Percentiles rank a stretch among this genome's conserved stretches.
These are phyloP conservation scores for Phytophthora sojae DNA, from an alignment of 352 stramenopile species.

Conservation along the genomic window DNA sequence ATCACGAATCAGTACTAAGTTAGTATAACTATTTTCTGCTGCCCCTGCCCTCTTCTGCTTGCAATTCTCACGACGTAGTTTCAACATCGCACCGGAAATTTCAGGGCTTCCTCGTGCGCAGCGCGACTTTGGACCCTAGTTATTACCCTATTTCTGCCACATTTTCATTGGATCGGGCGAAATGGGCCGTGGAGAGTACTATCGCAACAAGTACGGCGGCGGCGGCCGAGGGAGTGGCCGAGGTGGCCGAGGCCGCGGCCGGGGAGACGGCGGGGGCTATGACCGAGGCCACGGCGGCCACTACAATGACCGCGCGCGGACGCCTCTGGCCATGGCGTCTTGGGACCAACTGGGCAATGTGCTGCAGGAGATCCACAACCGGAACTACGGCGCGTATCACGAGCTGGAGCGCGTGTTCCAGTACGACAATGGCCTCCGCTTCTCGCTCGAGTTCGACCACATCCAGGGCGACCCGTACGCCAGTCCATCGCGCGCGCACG, in stretches of 20 bases:
- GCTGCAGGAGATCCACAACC: constrained; percentile 65
- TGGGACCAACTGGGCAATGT: constrained; percentile 61
- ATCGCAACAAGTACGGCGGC: constrained; percentile 90
- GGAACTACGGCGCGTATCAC: constrained; percentile 90
- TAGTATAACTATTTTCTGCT: too few species aligned
- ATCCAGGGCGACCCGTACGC: constrained; percentile 97
- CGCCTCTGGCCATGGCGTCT: constrained; percentile 27
- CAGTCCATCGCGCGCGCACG: constrained; percentile 93
- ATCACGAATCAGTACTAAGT: too few species aligned
- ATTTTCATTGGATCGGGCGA: constrained; percentile 19
- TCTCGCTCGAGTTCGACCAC: constrained; percentile 92
- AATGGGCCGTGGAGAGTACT: constrained; percentile 90
- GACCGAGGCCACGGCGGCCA: constrained; percentile 13
- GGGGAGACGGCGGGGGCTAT: constrained; percentile 26
- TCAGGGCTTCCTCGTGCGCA: too few species aligned
- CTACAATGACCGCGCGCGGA: constrained; percentile 20
- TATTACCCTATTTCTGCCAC: background rate
- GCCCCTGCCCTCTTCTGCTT: too few species aligned
- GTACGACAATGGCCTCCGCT: constrained; percentile 48
- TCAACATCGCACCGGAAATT: too few species aligned
- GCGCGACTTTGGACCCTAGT: too few species aligned
- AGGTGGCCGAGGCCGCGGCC: constrained; percentile 33
- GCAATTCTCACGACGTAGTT: too few species aligned
- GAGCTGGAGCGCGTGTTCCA: constrained; percentile 70
- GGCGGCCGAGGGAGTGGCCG: constrained; percentile 47